Base-by-base conservation (phyloP, 2,329 filamentous ascomycete species). In the Fusarium mangiferae region DNA sequence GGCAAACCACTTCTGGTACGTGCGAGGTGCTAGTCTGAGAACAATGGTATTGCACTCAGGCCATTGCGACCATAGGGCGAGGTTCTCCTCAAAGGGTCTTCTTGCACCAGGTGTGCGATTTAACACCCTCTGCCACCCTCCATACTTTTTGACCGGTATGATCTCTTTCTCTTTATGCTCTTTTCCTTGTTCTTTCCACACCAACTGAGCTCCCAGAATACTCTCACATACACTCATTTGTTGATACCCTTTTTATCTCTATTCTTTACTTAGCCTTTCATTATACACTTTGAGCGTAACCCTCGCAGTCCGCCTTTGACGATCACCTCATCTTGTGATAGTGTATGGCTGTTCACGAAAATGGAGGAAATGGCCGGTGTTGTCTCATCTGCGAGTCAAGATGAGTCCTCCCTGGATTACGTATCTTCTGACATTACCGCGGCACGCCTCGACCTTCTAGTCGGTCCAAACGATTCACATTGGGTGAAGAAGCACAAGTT, bases 401-500 rank as follows among this genome's bases (percentile, higher is more conserved):
- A 54, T 7, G 67, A 65, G 18, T 24, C 57, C 7, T 22, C 7
- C 14, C 22, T 13, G 6, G 49, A 49, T 3, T 62, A 73, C 20
- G 28, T 66, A 33, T 10, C 51, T 26, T 35, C 48, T 5, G 57
- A 68, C 12, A 36, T 30, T 22, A 62, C 57, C 18, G 35, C 64
- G 20, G 18, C 62, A 12, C 68, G 79, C 10, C 58, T 75, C 30
- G 72, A 79, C n/a, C 68, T 74, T 42, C 44, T 67, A 33, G 75
- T 82, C 44, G 62, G 52, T 1, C 77, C 78, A 38, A 77, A 70
- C 36, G 66, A 78, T 39, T 46, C 68, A 17, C 48, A 68, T 7
- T 81, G 74, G 76, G 62, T 30, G 74, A 8, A 69, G 69, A 12
- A 83, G 80, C 70, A 81, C 75, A 1, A 68, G 0, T 75, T 77